A percentile compares a stretch with the other conserved stretches of the same genome.
phyloP scores from a whole-genome alignment of 2,329 filamentous ascomycete species.

The Thermochaetoides dissita region DNA sequence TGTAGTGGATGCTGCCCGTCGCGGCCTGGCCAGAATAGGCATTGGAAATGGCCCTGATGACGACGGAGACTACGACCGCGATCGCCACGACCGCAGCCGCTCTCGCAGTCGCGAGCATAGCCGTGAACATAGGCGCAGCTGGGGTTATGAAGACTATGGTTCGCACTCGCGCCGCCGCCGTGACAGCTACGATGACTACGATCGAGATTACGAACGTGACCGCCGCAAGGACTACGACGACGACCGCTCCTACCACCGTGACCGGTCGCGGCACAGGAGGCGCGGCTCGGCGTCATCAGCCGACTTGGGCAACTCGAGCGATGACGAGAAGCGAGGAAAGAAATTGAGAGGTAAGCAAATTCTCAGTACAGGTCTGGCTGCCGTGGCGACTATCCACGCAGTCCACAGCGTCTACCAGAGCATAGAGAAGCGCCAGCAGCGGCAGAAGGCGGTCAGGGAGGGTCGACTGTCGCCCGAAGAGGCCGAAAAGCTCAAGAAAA shows the following conservation, averaged over 20 bases:
- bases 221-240: slow-evolving; percentile 33
- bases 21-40: slow-evolving; percentile 47
- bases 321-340: slow-evolving; percentile 38
- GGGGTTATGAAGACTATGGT: slow-evolving; percentile 18
- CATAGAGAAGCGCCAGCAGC: slow-evolving; percentile 40
- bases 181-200: slow-evolving; percentile 29
- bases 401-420: slow-evolving; percentile 44
- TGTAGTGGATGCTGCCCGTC: slow-evolving; percentile 48
- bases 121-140: slow-evolving; percentile 14
- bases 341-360: slow-evolving; percentile 51
- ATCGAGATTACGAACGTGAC: slow-evolving; percentile 21
- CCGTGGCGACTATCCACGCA: slow-evolving; percentile 46
- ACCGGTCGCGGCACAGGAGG: slow-evolving; percentile 25
- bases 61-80: slow-evolving; percentile 21
- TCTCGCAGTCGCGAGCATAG: slow-evolving; percentile 14
- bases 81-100: slow-evolving; percentile 22
- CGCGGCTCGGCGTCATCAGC: slow-evolving; percentile 34
- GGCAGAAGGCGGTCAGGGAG: slow-evolving; percentile 39
- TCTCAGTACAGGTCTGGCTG: slow-evolving; percentile 40
- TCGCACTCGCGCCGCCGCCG: slow-evolving; percentile 16
- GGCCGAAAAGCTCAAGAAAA: slow-evolving; percentile 43
- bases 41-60: slow-evolving; percentile 36
- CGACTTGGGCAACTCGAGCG: slow-evolving; percentile 43
- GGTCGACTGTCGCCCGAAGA: slow-evolving; percentile 36
- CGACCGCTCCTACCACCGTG: slow-evolving; percentile 28